Evolutionary conservation across 176 grass and related monocot genomes (phyloP), one percentile per base, ranked within the genome.

Genomic region (Carex myosuroides): DNA sequence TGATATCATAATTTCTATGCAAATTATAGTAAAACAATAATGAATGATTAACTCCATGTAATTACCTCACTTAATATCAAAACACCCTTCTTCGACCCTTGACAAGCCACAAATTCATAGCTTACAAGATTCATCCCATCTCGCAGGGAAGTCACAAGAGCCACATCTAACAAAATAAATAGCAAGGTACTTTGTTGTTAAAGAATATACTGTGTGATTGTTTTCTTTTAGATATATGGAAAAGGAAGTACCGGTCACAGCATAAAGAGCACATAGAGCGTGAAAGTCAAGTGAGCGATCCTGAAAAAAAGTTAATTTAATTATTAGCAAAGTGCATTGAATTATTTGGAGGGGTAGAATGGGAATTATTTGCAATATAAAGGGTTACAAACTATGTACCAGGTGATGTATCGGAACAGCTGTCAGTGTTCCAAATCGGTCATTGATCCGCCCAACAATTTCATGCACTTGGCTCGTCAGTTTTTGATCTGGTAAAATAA

Each of bases 71-170:
- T 98, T 85, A 98, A 86, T 81, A 98, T 95, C 22, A 98, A 85
- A 89, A 90, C 96, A 81, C 96, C 96, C 88, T 95, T 98, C 88
- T 95, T 98, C 64, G 84, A 88, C 62, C 93, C 96, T 71, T 98
- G 96, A 89, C 96, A 98, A 67, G 96, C 93, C 85, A 98, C 96
- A 70, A 93, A 98, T 79, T 98, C 96, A 77, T 98, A 98, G 93
- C 96, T 98, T 70, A 98, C 96, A 89, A 98, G 96, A 84, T 98
- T 98, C 96, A 98, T 98, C 12, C 96, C 96, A 85, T 98, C 96
- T 88, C 96, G 90, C 82, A 98, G 84, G 53, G 96, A 98, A 79
- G 96, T 98, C 88, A 98, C 96, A 83, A 98, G 91, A 85, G 96
- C 86, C 81, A 98, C 96, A 93, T 98, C 96, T 98, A 90, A 67